Base-by-base conservation (phyloP, 1,284 basidiomycete genomes). In the Mycena sp. region DNA sequence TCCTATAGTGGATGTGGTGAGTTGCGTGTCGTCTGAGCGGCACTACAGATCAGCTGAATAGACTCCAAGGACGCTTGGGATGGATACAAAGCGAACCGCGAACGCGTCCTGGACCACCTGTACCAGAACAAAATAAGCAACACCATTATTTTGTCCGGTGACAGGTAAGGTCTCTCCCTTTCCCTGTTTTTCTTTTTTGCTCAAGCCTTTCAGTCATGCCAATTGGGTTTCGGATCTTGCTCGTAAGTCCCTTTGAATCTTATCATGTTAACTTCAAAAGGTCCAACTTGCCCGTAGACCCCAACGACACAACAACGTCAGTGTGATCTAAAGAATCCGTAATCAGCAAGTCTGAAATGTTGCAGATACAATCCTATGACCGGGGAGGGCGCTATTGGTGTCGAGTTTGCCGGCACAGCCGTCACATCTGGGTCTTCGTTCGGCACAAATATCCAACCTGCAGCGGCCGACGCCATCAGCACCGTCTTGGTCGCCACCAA, bases 381-480 rank as follows among this genome's bases (percentile, higher is more conserved):
- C 0, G 87, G 88, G 4, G 62, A 77, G 12, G 87, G 87, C 12
- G 82, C 85, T 0, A 78, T 87, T 49, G 88, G 83, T 10, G 88
- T 90, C 41, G 87, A 90, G 73, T 90, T 90, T 69, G 87, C 87
- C 3, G 88, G 87, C 3, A 88, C 88, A 0, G 87, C 87, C 1
- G 87, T 90, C 14, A 84, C 86, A 0, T 87, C 86, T 0, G 71
- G 75, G 2, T 85, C 85, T 10, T 70, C 83, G 1, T 87, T 88
- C 71, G 86, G 87, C 10, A 58, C 77, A 9, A 77, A 74, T 43
- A 76, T 84, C 50, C 63, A 71, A 2, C 81, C 81, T n/a, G 76
- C 71, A 16, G 71, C 69, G 14, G 81, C 82, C 19, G 80, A 87
- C 64, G 71, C 69, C 12, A 75, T 81, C 25, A 85, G 83, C 10